Conservation (phyloP, 2,329 filamentous ascomycete species). For the Aspergillus sp. region DNA sequence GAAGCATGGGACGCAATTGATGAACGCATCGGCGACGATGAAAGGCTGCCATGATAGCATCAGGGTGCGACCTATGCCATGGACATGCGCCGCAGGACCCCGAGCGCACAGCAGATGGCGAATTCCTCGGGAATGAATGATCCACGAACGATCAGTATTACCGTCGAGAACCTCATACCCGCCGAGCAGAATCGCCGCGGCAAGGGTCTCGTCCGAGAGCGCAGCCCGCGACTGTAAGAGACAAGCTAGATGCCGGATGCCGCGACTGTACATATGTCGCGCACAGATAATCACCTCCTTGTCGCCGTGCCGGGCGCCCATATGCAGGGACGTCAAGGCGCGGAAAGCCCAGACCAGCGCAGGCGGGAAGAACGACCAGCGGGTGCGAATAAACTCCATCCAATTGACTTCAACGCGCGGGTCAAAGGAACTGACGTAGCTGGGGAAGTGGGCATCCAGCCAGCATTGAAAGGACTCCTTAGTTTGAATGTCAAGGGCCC, state of each 20-base stretch:
- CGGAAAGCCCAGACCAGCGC: slow-evolving; percentile 14
- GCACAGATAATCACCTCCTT: slow-evolving; percentile 1
- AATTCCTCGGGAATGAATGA: slow-evolving; percentile 11
- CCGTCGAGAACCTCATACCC: slow-evolving; percentile 17
- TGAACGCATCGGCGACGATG: slow-evolving; percentile 9
- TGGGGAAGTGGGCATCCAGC: slow-evolving; percentile 8
- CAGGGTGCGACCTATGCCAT: slow-evolving; percentile 14
- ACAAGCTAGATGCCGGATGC: slow-evolving; percentile 1
- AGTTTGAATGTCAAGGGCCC: slow-evolving; percentile 9
- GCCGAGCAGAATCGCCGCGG: slow-evolving; percentile 11
- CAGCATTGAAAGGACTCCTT: slow-evolving; percentile 11
- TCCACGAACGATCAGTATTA: slow-evolving; percentile 7
- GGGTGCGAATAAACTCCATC: slow-evolving; percentile 14
- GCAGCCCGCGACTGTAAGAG: slow-evolving; percentile 5
- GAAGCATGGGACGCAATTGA: slow-evolving; percentile 8
- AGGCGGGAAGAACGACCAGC: background rate
- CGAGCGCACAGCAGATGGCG: slow-evolving; percentile 10
- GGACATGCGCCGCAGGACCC: slow-evolving; percentile 9
- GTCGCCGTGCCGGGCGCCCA: slow-evolving; percentile 2
- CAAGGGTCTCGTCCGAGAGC: slow-evolving; percentile 12
- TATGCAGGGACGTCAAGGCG: slow-evolving; percentile 11
- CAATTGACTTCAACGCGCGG: slow-evolving; percentile 7
- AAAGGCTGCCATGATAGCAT: slow-evolving; percentile 11
- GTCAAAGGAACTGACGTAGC: background rate
- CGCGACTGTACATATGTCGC: slow-evolving; percentile 15